Percentiles rank a stretch among this genome's conserved stretches.
These are phyloP conservation scores for Tuber indicum DNA, from an alignment of 495 filamentous ascomycete species.

Conservation along the genomic window DNA sequence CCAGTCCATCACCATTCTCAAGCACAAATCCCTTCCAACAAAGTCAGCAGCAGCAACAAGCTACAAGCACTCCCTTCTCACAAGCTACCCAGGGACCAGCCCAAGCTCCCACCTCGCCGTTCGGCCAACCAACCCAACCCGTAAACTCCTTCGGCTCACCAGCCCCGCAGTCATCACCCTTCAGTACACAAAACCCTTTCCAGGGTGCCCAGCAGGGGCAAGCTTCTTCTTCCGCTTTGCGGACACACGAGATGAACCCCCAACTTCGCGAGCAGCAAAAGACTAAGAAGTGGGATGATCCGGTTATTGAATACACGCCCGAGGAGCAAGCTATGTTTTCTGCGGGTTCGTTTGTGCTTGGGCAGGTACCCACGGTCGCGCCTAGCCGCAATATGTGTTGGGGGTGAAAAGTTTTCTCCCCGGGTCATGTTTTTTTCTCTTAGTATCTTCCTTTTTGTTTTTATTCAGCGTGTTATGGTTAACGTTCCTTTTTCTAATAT, in stretches of 20 bases:
- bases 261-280: constrained; percentile 29
- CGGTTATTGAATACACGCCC: constrained; percentile 31
- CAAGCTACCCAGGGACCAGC: not conserved
- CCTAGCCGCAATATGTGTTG: constrained; percentile 41
- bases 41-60: constrained; percentile 18
- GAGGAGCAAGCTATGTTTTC: constrained; percentile 29
- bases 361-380: constrained; percentile 36
- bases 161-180: constrained; percentile 21
- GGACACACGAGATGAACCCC: constrained; percentile 18
- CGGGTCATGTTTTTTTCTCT: not conserved
- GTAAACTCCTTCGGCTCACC: constrained; percentile 16
- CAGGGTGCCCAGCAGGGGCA: constrained; percentile 21
- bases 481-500: not conserved
- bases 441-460: not conserved
- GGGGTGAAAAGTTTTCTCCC: constrained; percentile 10
- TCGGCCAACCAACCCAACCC: constrained; percentile 10
- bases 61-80: constrained; percentile 16
- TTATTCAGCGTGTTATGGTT: not conserved
- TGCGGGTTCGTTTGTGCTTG: constrained; percentile 29
- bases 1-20: constrained; percentile 26
- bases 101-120: constrained; percentile 15
- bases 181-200: constrained; percentile 30
- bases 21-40: constrained; percentile 30
- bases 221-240: not conserved
- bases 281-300: constrained; percentile 41